A percentile compares a stretch with the other conserved stretches of the same genome.
phyloP scores from a whole-genome alignment of 1,284 basidiomycete genomes.

The Rhodotorula glutinis region DNA sequence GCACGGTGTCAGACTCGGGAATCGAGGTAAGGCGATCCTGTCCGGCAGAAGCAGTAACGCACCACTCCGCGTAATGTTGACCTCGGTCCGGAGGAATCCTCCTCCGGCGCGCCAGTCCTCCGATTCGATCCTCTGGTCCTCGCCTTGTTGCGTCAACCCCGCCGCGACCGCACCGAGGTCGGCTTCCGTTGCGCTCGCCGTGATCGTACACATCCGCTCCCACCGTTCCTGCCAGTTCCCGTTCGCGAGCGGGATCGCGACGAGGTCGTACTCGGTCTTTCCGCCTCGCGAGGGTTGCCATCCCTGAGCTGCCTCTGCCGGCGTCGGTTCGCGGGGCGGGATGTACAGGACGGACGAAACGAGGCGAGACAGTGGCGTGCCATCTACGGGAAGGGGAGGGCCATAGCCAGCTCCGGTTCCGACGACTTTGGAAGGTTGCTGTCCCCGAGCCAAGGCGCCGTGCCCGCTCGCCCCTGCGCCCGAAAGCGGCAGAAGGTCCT shows the following conservation, averaged over 20 bases:
- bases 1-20: too few relatives aligned
- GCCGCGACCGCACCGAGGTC: constrained; percentile 40
- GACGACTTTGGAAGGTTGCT: constrained; percentile 23
- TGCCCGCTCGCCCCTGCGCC: constrained; percentile 20
- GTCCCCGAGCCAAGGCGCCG: not conserved
- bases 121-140: constrained; percentile 56
- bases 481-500: constrained; percentile 34
- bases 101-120: constrained; percentile 85
- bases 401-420: constrained; percentile 42
- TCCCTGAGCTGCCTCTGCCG: constrained; percentile 36
- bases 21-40: too few relatives aligned
- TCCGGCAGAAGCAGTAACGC: constrained; percentile 45
- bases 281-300: constrained; percentile 9
- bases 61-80: constrained; percentile 83
- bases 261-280: constrained; percentile 53
- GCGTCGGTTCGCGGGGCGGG: constrained; percentile 29
- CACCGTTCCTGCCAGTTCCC: constrained; percentile 81
- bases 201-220: constrained; percentile 71
- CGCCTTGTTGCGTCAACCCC: constrained; percentile 49
- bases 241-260: constrained; percentile 84
- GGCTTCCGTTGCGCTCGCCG: constrained; percentile 30
- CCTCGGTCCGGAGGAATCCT: constrained; percentile 74
- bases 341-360: constrained; percentile 34
- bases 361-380: constrained; percentile 42
- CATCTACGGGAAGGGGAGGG: constrained; percentile 36